These are phyloP conservation scores for Vaccinium darrowii DNA, from an alignment of 148 eudicot species.

Conservation along the genomic window DNA sequence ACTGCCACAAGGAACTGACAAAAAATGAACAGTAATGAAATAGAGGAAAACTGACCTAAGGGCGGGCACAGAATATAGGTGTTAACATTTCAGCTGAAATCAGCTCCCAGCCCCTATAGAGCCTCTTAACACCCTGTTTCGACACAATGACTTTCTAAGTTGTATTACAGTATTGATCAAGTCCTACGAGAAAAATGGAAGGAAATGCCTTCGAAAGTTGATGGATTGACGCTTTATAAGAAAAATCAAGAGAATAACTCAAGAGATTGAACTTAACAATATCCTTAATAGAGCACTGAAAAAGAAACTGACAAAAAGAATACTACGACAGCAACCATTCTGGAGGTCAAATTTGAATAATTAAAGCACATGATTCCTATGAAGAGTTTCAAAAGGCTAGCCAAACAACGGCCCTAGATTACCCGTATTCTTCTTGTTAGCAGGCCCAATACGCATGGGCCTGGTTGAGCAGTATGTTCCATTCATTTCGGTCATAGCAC, in stretches of 20 bases:
- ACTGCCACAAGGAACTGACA: slow-evolving; percentile 44
- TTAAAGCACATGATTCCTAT: slow-evolving; percentile 2
- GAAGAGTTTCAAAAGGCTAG: slow-evolving; percentile 4
- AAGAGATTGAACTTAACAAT: slow-evolving; percentile 24
- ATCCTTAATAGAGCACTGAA: neutral
- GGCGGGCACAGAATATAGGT: slow-evolving; percentile 65
- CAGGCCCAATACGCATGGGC: slow-evolving; percentile 91
- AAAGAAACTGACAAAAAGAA: neutral
- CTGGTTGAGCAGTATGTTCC: slow-evolving; percentile 72
- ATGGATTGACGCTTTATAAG: slow-evolving; percentile 33
- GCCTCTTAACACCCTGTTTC: slow-evolving; percentile 90
- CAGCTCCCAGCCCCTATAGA: slow-evolving; percentile 83
- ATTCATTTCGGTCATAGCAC: slow-evolving; percentile 97
- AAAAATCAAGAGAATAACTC: slow-evolving; percentile 36
- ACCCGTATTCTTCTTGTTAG: slow-evolving; percentile 64
- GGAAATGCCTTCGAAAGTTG: slow-evolving; percentile 34
- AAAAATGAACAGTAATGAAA: slow-evolving; percentile 41
- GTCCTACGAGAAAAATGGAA: slow-evolving; percentile 47
- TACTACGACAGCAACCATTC: slow-evolving; percentile 8
- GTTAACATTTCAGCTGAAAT: slow-evolving; percentile 72
- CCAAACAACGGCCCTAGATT: slow-evolving; percentile 37
- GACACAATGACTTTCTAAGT: slow-evolving; percentile 81
- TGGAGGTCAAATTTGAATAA: neutral
- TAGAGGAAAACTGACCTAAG: slow-evolving; percentile 76
- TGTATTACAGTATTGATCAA: slow-evolving; percentile 15